Conservation (phyloP, 1,284 basidiomycete genomes). For the Rhodotorula mucilaginosa region DNA sequence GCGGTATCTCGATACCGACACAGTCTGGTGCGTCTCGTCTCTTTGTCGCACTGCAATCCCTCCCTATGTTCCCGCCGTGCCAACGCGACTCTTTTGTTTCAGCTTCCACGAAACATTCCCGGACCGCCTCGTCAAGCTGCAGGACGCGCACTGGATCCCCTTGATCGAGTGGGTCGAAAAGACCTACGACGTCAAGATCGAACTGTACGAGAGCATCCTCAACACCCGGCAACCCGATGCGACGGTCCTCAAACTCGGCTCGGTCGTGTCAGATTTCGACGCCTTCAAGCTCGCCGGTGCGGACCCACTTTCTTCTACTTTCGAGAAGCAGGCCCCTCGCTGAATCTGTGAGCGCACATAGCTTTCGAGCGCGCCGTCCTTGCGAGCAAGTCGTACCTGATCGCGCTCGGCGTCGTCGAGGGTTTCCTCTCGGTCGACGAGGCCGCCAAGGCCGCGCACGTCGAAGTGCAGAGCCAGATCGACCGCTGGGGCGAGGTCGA, state of each 20-base stretch:
- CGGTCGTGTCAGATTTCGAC: constrained; percentile 64
- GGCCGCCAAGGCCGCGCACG: constrained; percentile 79
- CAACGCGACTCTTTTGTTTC: not conserved
- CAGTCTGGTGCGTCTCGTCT: constrained; percentile 68
- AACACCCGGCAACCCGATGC: constrained; percentile 65
- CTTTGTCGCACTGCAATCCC: not conserved
- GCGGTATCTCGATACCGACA: constrained; percentile 91
- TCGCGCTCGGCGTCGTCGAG: constrained; percentile 78
- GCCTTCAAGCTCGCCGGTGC: constrained; percentile 82
- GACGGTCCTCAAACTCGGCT: constrained; percentile 62
- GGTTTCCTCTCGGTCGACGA: constrained; percentile 74
- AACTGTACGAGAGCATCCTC: constrained; percentile 67
- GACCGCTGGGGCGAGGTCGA: constrained; percentile 98
- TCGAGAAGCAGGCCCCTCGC: rapidly evolving
- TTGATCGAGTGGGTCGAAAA: constrained; percentile 73
- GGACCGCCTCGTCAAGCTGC: constrained; percentile 69
- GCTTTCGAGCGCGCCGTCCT: constrained; percentile 91
- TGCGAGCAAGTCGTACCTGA: constrained; percentile 85
- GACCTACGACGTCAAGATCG: constrained; percentile 65
- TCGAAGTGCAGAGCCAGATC: constrained; percentile 93
- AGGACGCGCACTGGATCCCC: constrained; percentile 86
- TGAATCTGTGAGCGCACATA: constrained; percentile 45
- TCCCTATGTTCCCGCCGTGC: not conserved
- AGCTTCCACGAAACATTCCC: constrained; percentile 84
- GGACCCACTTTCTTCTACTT: constrained; percentile 44